phyloP scores from a whole-genome alignment of 495 filamentous ascomycete species.

The Amniculicola lignicola region DNA sequence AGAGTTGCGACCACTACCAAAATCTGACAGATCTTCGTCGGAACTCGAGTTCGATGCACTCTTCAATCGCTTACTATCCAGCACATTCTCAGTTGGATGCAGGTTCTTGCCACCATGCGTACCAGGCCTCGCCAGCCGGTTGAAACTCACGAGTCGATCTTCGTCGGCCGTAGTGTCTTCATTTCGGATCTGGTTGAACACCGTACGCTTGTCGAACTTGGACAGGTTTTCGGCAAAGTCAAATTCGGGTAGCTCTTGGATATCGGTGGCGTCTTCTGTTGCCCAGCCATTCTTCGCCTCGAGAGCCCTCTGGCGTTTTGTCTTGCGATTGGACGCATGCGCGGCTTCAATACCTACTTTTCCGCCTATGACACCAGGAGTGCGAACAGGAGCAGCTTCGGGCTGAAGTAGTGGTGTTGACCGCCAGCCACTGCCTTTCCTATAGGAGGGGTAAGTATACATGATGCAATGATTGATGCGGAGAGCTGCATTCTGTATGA shows the following conservation, averaged over 20 bases:
- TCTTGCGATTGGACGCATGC: constrained; percentile 32
- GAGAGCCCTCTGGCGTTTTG: constrained; percentile 50
- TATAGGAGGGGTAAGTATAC: constrained; percentile 35
- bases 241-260: constrained; percentile 92
- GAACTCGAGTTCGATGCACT: constrained; percentile 66
- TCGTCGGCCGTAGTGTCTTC: constrained; percentile 86
- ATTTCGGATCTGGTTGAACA: constrained; percentile 84
- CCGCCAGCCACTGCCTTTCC: constrained; percentile 66
- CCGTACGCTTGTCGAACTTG: constrained; percentile 86
- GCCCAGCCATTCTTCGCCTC: constrained; percentile 82
- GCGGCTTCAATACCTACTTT: constrained; percentile 31
- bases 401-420: constrained; percentile 74
- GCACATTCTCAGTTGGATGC: constrained; percentile 87
- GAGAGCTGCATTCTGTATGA: too few species aligned
- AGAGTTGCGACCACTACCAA: constrained; percentile 55
- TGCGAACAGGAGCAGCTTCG: constrained; percentile 31
- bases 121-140: constrained; percentile 70
- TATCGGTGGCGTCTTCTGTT: constrained; percentile 92
- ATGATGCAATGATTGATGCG: constrained; percentile 24
- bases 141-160: constrained; percentile 84
- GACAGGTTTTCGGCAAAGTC: constrained; percentile 84
- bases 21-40: constrained; percentile 47
- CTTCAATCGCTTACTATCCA: constrained; percentile 52
- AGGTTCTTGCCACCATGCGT: constrained; percentile 86
- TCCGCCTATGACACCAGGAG: constrained; percentile 32